Evolutionary conservation across 257 asterid genomes (phyloP).

Genomic region (Solanum appendiculatum): DNA sequence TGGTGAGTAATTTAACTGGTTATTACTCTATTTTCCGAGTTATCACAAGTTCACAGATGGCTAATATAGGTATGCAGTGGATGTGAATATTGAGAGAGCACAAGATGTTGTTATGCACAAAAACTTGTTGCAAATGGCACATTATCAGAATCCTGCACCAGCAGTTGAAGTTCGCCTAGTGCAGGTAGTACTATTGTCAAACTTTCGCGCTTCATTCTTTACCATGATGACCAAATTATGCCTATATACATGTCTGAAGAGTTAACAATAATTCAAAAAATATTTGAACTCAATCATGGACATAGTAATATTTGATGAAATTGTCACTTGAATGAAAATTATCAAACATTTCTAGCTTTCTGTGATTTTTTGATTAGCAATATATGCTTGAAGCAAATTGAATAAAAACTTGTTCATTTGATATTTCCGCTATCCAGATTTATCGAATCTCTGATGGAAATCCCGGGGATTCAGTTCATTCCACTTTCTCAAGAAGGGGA

Average conservation of each 20-base stretch:
- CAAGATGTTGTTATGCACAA: slow-evolving; percentile 91
- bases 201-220: neutral
- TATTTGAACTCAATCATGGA: neutral
- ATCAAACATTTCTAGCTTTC: neutral
- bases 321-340: neutral
- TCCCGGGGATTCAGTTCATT: slow-evolving; percentile 34
- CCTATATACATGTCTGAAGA: neutral
- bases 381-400: neutral
- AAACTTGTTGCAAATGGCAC: slow-evolving; percentile 70
- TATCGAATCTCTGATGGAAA: slow-evolving; percentile 41
- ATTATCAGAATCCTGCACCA: slow-evolving; percentile 47
- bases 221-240: neutral
- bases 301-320: neutral
- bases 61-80: slow-evolving; percentile 55
- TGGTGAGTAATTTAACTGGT: neutral
- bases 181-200: slow-evolving; percentile 40
- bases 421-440: slow-evolving; percentile 23
- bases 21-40: neutral
- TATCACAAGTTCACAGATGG: neutral
- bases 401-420: neutral
- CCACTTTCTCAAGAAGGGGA: slow-evolving; percentile 24
- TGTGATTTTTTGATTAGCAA: neutral
- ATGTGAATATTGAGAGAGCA: slow-evolving; percentile 71
- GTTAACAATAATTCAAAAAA: neutral
- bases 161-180: slow-evolving; percentile 85